These are phyloP conservation scores for Solanum appendiculatum DNA, from an alignment of 257 asterid genomes.

Conservation along the genomic window DNA sequence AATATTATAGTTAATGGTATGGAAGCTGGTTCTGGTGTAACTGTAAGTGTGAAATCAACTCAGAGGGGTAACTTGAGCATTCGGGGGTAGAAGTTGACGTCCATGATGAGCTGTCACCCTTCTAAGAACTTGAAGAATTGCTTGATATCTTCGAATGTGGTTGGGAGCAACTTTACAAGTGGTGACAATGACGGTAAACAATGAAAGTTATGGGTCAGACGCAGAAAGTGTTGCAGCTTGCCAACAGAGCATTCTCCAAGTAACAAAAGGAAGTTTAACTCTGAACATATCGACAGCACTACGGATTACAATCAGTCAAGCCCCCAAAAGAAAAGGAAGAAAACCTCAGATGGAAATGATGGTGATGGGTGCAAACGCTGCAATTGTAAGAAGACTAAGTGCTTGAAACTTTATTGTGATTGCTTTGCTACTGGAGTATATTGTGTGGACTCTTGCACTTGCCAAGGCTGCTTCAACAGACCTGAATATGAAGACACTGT, in stretches of 20 bases:
- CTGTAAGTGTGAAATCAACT: slow-evolving; percentile 30
- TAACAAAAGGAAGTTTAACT: slow-evolving; percentile 19
- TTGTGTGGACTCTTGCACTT: slow-evolving; percentile 64
- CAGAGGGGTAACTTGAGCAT: slow-evolving; percentile 27
- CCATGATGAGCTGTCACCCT: slow-evolving; percentile 12
- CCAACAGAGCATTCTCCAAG: slow-evolving; percentile 21
- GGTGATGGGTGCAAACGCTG: slow-evolving; percentile 58
- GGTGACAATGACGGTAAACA: slow-evolving; percentile 5
- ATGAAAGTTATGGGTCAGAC: slow-evolving; percentile 13
- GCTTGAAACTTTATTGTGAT: slow-evolving; percentile 78
- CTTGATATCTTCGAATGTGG: slow-evolving; percentile 15
- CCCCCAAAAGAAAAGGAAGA: slow-evolving; percentile 49
- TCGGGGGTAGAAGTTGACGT: slow-evolving; percentile 27
- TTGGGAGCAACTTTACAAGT: slow-evolving; percentile 19
- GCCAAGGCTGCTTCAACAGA: slow-evolving; percentile 67
- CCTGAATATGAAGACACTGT: slow-evolving; percentile 57
- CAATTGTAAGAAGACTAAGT: slow-evolving; percentile 69
- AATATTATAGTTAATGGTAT: slow-evolving; percentile 48
- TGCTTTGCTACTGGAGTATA: slow-evolving; percentile 77
- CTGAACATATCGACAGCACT: slow-evolving; percentile 18
- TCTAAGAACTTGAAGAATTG: slow-evolving; percentile 14
- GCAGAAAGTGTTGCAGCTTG: slow-evolving; percentile 13
- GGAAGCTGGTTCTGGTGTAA: slow-evolving; percentile 35
- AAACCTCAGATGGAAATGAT: slow-evolving; percentile 23
- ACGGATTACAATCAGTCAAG: slow-evolving; percentile 31